Base-by-base conservation (phyloP, 331 rosid genomes). In the Cucumis variabilis region DNA sequence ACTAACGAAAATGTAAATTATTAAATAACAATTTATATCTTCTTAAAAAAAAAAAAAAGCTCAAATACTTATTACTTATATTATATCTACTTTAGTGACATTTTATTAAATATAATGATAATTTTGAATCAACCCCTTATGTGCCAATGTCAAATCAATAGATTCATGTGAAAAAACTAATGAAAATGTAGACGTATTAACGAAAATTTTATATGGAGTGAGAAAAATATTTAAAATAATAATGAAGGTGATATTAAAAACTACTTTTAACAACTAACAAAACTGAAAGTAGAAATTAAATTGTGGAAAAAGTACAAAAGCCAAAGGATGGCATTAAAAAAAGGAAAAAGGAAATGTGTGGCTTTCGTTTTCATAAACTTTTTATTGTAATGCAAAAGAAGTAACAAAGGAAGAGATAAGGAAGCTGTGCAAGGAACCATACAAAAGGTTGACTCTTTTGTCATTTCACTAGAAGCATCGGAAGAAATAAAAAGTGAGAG, bases 371-470 rank as follows among this genome's bases (percentile, higher is more conserved):
- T 77, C 83, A 48, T 23, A 2, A 11, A 2, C 2, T 77, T 33
- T 33, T 77, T 77, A 76, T 41, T 46, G 82, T 20, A 58, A 77
- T 77, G 83, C 62, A n/a, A 48, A n/a, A 77, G 65, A n/a, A 77
- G 28, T 23, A 75, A 21, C 4, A 75, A 41, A 75, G 78, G 78
- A 72, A 72, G 78, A 72, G 58, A 44, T 44, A 33, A 33, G 37
- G 48, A 5, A 74, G 19, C 3, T 63, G 68, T 8, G 53, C 6
- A 15, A 77, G 65, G 14, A 77, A 77, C 62, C 83, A n/a, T 77
- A 48, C 83, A 48, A 77, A 19, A 77, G 19, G 46, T 44, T 37
- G 3, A 9, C 55, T 41, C 55, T 21, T 21, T 74, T 37, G 11
- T 74, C 80, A 74, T 74, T 17, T 72, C 50, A 30, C n/a, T 72